Base-by-base conservation (phyloP, 768 basidiomycete species). In the Suillus fuscotomentosus region DNA sequence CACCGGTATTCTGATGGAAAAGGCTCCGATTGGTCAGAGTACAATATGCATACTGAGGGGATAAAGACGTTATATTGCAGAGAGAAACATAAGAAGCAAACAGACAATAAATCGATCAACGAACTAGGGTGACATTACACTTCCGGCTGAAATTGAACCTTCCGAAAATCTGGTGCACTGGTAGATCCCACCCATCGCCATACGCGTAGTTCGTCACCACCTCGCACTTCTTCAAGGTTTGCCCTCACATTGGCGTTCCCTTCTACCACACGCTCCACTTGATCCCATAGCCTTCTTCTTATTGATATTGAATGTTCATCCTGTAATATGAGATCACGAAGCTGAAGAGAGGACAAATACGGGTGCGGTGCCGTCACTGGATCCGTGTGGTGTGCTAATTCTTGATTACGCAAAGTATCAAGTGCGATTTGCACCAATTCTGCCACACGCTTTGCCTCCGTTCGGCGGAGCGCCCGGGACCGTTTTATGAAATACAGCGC, bases 201-300 rank as follows among this genome's bases (percentile, higher is more conserved):
- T 63, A 94, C 94, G 68, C 92, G 86, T 77, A 88, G 83, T 78
- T 94, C 93, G 76, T 96, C 94, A 13, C 95, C 94, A 68, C 90
- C 90, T 65, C 82, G 82, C 55, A 92, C 84, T 75, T 97, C 95
- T 76, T 92, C 91, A 60, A 94, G 79, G 73, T 90, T 91, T 38
- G 87, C 88, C 66, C 92, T 85, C 50, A 97, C 92, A 76, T 97
- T 97, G 38, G 92, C 86, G 78, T 97, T 97, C 62, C 88, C 86
- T 77, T 96, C 95, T 4, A 97, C 94, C 59, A 95, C 80, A 61
- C 83, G 84, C 74, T 94, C 92, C 57, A 97, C 95, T 68, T 84
- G 82, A 64, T 87, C 82, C 95, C 95, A 97, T 53, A 97, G 70
- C 55, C 85, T 81, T 64, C 83, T 82, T 64, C 93, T 82, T 39